Conservation (phyloP, 139 green algal species). For the Ettlia oleoabundans region DNA sequence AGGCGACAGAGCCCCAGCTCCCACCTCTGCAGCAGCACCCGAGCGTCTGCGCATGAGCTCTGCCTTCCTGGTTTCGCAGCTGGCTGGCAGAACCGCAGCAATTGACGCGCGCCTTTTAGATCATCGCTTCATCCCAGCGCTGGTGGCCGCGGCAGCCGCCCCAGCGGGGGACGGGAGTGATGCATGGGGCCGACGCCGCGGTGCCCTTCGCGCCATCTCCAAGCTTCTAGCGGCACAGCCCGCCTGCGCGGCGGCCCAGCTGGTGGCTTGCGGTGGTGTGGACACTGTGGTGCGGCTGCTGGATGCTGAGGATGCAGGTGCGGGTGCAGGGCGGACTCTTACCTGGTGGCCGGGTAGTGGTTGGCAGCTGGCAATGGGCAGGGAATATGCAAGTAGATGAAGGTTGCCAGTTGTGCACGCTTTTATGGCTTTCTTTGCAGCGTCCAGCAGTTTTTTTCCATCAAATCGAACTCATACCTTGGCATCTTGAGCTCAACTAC, state of each 20-base stretch:
- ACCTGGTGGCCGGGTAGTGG: background rate
- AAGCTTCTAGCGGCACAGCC: conserved; percentile 5
- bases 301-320: conserved; percentile 10
- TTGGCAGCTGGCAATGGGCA: no score
- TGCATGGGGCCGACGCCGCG: conserved; percentile 7
- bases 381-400: no score
- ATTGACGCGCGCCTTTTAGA: conserved; percentile 7
- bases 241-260: conserved; percentile 3
- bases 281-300: background rate
- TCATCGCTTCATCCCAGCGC: background rate
- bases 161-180: no score
- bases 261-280: conserved; percentile 13
- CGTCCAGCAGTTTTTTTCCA: no score
- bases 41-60: conserved; percentile 11
- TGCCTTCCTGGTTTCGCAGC: conserved; percentile 9
- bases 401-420: no score
- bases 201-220: conserved; percentile 4
- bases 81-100: conserved; percentile 1
- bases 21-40: background rate
- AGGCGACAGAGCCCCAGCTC: no score
- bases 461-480: no score
- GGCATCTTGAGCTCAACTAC: no score
- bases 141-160: background rate
- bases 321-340: background rate
- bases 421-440: no score